These are phyloP conservation scores for Boletellus emodensis DNA, from an alignment of 768 basidiomycete genomes.

Conservation along the genomic window DNA sequence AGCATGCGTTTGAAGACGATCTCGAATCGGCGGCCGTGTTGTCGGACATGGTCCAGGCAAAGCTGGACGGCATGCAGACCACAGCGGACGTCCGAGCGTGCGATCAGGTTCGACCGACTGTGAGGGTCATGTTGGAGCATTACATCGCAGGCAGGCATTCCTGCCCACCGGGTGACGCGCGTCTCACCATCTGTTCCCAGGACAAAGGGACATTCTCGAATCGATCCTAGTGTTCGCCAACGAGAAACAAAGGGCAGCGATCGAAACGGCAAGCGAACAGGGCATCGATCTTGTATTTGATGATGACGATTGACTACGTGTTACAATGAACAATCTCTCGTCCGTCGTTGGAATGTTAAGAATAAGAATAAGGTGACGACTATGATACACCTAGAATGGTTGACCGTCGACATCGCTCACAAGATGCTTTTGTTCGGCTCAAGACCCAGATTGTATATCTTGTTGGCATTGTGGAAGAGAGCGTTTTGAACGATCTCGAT, in stretches of 20 bases:
- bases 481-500: constrained; percentile 49
- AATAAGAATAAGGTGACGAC: not conserved
- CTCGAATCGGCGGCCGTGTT: constrained; percentile 65
- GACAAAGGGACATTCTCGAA: constrained; percentile 55
- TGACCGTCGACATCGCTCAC: not conserved
- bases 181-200: constrained; percentile 27
- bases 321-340: not conserved
- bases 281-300: constrained; percentile 57
- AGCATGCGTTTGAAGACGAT: constrained; percentile 51
- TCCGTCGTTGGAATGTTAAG: too few species aligned
- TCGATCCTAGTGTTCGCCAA: constrained; percentile 49
- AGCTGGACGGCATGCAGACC: constrained; percentile 49
- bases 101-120: constrained; percentile 47
- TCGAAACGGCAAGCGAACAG: constrained; percentile 45
- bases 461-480: constrained; percentile 66
- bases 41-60: constrained; percentile 57
- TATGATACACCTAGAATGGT: not conserved
- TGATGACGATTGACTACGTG: constrained; percentile 10
- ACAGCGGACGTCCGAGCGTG: constrained; percentile 15
- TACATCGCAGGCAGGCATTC: constrained; percentile 58
- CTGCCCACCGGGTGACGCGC: not conserved
- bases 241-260: constrained; percentile 44
- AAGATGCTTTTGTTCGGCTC: constrained; percentile 22
- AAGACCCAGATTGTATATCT: constrained; percentile 55
- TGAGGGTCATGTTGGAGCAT: constrained; percentile 59